A percentile compares a stretch with the other conserved stretches of the same genome.
These are phyloP conservation scores for Cladophialophora immunda DNA, from an alignment of 2,329 filamentous ascomycete genomes.

Conservation along the genomic window DNA sequence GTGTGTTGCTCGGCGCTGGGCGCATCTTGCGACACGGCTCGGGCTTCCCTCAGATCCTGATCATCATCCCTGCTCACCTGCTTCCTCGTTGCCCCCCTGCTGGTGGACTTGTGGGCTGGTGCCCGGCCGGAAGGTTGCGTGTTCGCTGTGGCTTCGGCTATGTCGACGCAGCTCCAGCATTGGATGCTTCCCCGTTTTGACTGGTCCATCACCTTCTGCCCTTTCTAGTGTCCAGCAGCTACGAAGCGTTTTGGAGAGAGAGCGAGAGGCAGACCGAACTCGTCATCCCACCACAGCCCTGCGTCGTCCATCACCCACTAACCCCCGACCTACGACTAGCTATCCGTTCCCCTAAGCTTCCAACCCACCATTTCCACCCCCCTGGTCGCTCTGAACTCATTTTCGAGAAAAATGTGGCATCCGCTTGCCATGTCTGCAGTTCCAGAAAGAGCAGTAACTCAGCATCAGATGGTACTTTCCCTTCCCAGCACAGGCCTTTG, in stretches of 20 bases:
- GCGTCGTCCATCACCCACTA: background rate
- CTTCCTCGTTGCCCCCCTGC: background rate
- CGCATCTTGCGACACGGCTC: slow-evolving; percentile 17
- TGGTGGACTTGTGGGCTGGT: background rate
- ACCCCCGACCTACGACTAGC: background rate
- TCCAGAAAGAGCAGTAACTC: slow-evolving; percentile 26
- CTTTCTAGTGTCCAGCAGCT: background rate
- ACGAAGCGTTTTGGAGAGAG: background rate
- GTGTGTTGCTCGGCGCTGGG: background rate
- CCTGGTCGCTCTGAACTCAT: slow-evolving; percentile 1
- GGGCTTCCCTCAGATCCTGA: slow-evolving; percentile 12
- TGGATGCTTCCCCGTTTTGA: background rate
- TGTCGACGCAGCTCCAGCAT: background rate
- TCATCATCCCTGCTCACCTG: slow-evolving; percentile 7
- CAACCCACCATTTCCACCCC: background rate
- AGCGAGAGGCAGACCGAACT: background rate
- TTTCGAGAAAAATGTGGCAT: slow-evolving; percentile 10
- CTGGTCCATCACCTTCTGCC: slow-evolving; percentile 15
- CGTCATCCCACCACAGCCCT: slow-evolving; percentile 21
- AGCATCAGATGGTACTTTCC: slow-evolving; percentile 13
- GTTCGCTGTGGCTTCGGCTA: slow-evolving; percentile 12
- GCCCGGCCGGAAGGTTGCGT: slow-evolving; percentile 12
- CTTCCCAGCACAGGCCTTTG: slow-evolving; percentile 11
- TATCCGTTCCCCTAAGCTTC: slow-evolving; percentile 5
- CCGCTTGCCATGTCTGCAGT: slow-evolving; percentile 4